Percentiles rank a stretch among this genome's conserved stretches.
phyloP scores from a whole-genome alignment of 2,329 filamentous ascomycete genomes.

The Pseudogymnoascus pannorum region DNA sequence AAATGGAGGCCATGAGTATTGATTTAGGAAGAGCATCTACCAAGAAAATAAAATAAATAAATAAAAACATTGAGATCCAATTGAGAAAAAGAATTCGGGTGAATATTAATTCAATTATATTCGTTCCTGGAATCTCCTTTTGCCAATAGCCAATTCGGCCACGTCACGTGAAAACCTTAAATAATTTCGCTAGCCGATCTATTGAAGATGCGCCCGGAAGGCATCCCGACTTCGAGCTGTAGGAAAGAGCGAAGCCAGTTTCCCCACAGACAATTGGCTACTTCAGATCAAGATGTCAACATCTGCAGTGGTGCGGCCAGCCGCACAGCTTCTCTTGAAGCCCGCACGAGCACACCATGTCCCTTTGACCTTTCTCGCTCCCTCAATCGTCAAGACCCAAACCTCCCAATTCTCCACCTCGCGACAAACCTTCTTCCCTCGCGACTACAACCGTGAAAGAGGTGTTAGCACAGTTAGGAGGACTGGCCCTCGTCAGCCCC shows the following conservation, averaged over 20 bases:
- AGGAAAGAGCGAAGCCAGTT: background rate
- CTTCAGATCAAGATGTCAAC: conserved; percentile 23
- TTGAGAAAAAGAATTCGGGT: background rate
- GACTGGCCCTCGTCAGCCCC: conserved; percentile 65
- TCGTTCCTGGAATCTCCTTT: background rate
- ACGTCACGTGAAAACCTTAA: conserved; percentile 10
- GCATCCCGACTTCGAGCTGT: conserved; percentile 6
- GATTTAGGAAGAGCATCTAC: background rate
- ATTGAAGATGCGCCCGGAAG: conserved; percentile 2
- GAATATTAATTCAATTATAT: background rate
- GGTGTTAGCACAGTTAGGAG: conserved; percentile 76
- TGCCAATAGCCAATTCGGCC: background rate
- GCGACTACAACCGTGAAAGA: conserved; percentile 72
- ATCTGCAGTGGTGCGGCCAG: conserved; percentile 22
- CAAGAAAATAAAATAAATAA: background rate
- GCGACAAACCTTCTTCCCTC: conserved; percentile 27
- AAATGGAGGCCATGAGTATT: background rate
- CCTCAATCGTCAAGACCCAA: conserved; percentile 22
- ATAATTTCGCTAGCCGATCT: conserved; percentile 9
- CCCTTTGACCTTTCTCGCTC: conserved; percentile 28
- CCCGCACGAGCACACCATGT: conserved; percentile 15
- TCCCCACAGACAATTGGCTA: conserved; percentile 16
- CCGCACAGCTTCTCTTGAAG: conserved; percentile 15
- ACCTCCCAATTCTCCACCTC: conserved; percentile 28
- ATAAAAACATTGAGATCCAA: background rate